Conservation (phyloP, 176 grass and related monocot species). For the Carex parvula region DNA sequence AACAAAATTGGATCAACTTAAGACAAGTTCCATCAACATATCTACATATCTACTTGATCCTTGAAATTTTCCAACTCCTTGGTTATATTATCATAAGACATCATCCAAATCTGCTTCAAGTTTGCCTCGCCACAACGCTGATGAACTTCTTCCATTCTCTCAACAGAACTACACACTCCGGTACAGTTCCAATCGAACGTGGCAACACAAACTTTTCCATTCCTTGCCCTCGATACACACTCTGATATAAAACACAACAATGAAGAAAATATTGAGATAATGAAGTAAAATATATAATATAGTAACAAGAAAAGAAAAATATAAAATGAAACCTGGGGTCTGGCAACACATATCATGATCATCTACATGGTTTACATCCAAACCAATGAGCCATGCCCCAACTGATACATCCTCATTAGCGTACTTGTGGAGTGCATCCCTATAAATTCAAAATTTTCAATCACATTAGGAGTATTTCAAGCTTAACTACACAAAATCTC, state of each 20-base stretch:
- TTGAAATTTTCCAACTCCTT: background rate
- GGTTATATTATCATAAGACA: constrained; percentile 22
- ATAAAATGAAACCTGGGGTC: constrained; percentile 35
- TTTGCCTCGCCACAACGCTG: constrained; percentile 17
- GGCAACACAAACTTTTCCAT: constrained; percentile 14
- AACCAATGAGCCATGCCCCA: constrained; percentile 70
- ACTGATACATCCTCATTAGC: constrained; percentile 88
- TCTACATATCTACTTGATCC: background rate
- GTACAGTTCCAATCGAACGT: constrained; percentile 24
- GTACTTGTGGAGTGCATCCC: constrained; percentile 72
- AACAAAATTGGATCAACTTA: background rate
- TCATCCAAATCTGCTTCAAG: constrained; percentile 14
- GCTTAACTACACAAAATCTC: background rate
- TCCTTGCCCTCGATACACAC: constrained; percentile 17
- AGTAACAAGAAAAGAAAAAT: background rate
- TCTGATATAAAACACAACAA: background rate
- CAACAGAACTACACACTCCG: constrained; percentile 18
- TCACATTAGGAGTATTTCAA: background rate
- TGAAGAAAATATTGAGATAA: background rate
- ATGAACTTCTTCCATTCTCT: constrained; percentile 23
- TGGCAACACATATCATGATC: constrained; percentile 79
- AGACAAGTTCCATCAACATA: background rate
- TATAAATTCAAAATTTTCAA: constrained; percentile 6
- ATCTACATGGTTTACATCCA: constrained; percentile 81
- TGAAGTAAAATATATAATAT: background rate